Base-by-base conservation (phyloP, 129 eudicot genomes). In the Pittosporum tobira region DNA sequence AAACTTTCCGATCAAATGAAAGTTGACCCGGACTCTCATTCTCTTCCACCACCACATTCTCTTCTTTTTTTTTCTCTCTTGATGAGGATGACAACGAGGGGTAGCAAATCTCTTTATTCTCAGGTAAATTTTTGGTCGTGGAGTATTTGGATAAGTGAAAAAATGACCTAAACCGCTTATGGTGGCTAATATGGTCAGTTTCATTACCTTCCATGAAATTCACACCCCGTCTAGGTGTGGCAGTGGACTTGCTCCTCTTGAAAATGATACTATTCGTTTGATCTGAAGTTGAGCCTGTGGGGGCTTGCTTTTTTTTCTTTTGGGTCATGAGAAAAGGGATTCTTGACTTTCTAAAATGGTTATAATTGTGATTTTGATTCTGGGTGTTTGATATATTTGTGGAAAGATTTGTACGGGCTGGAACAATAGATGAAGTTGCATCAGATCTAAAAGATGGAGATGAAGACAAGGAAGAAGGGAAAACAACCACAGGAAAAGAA, bases 101-200 rank as follows among this genome's bases (percentile, higher is more conserved):
- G 31, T 53, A 83, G 63, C 74, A 71, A 42, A 49, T 48, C 69
- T 59, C 64, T 71, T 67, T 79, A 48, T 29, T 65, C 28, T 74
- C 34, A 12, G 40, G 28, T 38, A 34, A 34, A 34, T 65, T 24
- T 55, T 22, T 69, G 57, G 62, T 4, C 50, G 54, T 13, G 49
- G 74, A 27, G 50, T 68, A 70, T 56, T 77, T 84, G 7, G 81
- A 75, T n/a, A 58, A 36, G 75, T 82, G 65, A 9, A 83, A 73
- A 55, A 87, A 87, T 2, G 93, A 87, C 96, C 96, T 80, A 28
- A 87, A 87, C 18, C 96, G 79, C 20, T 64, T 81, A 20, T 68
- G 64, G n/a, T 79, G 74, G 34, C 62, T 73, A 0, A 52, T 25
- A 42, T 65, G 70, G 12, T 76, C 82, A 28, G 18, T 43, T 5